A percentile compares a stretch with the other conserved stretches of the same genome.
Conservation (phyloP, 2,329 filamentous ascomycete species). For the Colletotrichum aenigma region DNA sequence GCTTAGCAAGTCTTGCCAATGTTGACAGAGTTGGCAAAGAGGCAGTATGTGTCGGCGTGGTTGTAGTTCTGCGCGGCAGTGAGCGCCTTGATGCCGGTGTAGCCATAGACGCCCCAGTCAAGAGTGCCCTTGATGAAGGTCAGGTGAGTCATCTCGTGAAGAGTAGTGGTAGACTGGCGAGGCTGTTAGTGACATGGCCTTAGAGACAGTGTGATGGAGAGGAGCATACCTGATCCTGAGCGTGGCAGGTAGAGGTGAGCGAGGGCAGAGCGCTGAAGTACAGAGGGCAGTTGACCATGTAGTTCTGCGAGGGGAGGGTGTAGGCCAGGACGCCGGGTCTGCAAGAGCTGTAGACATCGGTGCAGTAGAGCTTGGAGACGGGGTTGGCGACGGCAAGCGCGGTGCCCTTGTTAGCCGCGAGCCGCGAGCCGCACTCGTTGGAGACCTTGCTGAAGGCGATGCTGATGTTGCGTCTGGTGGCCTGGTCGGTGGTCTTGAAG, state of each 20-base stretch:
- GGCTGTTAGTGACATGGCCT: conserved; percentile 50
- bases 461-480: conserved; percentile 48
- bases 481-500: conserved; percentile 60
- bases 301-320: conserved; percentile 56
- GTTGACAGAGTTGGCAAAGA: conserved; percentile 21
- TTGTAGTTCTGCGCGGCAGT: conserved; percentile 12
- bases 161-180: conserved; percentile 62
- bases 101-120: conserved; percentile 23
- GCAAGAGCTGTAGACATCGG: conserved; percentile 60
- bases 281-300: conserved; percentile 66
- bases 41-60: conserved; percentile 22
- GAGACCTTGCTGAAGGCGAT: conserved; percentile 54
- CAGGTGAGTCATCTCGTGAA: conserved; percentile 71
- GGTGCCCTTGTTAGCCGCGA: conserved; percentile 36
- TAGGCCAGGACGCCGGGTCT: conserved; percentile 59
- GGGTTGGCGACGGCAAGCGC: not conserved
- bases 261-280: conserved; percentile 61
- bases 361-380: conserved; percentile 61
- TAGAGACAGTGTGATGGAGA: conserved; percentile 38
- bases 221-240: conserved; percentile 42
- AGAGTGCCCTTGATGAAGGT: conserved; percentile 58
- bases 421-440: conserved; percentile 56
- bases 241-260: conserved; percentile 58
- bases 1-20: not conserved
- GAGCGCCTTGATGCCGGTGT: conserved; percentile 11